Base-by-base conservation (phyloP, 2,329 filamentous ascomycete genomes). In the Penicillium digitatum region DNA sequence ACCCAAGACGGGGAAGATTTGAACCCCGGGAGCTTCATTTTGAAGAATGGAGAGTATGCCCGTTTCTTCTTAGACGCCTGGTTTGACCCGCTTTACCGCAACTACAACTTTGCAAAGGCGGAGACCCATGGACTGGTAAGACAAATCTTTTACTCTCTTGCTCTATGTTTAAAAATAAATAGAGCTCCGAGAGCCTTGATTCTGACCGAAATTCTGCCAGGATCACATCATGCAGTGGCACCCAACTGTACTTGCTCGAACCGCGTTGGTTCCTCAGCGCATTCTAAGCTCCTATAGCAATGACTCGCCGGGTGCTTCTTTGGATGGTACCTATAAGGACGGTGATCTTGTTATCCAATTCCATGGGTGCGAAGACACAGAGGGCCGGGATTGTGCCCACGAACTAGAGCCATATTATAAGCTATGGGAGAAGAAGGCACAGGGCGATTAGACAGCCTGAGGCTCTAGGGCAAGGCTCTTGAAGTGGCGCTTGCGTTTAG, bases 141-240 rank as follows among this genome's bases (percentile, higher is more conserved):
- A 72, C 31, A 29, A 48, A 18, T 34, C 3, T 2, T 24, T 18
- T 31, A 20, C 10, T 4, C 11, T 29, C 22, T 27, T 37, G 3
- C 22, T n/a, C 29, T 39, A 11, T 35, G 27, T 18, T 26, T 22
- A 26, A 31, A 24, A 31, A 24, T 59, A 32, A 31, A 24, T 20
- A 20, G 8, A 12, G 18, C 37, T 31, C 39, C 14, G 29, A 20
- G 24, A 24, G 31, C 27, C 49, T 35, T 43, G 22, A 52, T 22
- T 1, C 68, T 77, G 60, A 79, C 49, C 22, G 43, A 39, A 22
- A 55, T 35, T 54, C 20, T 55, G 43, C 31, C 52, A 92, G 88
- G 89, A 93, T 74, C 89, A 94, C 69, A 88, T 93, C 62, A 85
- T 90, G 32, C 93, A 96, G 79, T 99, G 94, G 95, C 94, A 99